Base-by-base conservation (phyloP, 2,329 filamentous ascomycete genomes). In the Fusarium sacchari region DNA sequence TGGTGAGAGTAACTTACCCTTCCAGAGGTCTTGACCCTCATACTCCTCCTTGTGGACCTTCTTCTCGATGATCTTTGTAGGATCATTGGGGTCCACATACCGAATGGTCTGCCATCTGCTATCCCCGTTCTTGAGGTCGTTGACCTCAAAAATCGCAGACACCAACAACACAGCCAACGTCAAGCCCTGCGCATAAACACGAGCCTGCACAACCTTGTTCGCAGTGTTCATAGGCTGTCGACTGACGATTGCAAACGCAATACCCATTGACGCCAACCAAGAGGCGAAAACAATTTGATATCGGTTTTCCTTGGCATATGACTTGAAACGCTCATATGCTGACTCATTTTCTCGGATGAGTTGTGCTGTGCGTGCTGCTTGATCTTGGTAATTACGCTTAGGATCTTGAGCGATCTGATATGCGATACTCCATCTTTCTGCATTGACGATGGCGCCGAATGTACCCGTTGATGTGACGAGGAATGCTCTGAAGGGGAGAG, bases 171-270 rank as follows among this genome's bases (percentile, higher is more conserved):
- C 94, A 70, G 92, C 93, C 52, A 98, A 85, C 9, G 95, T 97
- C 78, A 97, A 85, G 13, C 93, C 94, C 85, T 98, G 95, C 3
- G 95, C 95, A 83, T 97, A 97, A 72, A 98, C 93, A 89, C 95
- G 92, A 32, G 95, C 95, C 87, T 98, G 95, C 22, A 98, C 95
- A 26, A 98, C 85, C 88, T 97, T 97, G 86, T 98, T 95, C 65
- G 89, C 85, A 2, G 90, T 91, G 57, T 88, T 90, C 52, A 97
- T 86, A 71, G 89, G 91, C 81, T 94, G 94, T 73, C 94, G 89
- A 79, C 92, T 90, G 67, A 98, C 94, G 32, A 97, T 81, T 60
- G 87, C 90, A 74, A 96, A 89, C 9, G 94, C 92, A 39, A 92
- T 83, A 64, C 88, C 90, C 91, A 98, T 96, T 75, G 91, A 91